These are phyloP conservation scores for Claviceps pazoutovae DNA, from an alignment of 2,329 filamentous ascomycete genomes.

Conservation along the genomic window DNA sequence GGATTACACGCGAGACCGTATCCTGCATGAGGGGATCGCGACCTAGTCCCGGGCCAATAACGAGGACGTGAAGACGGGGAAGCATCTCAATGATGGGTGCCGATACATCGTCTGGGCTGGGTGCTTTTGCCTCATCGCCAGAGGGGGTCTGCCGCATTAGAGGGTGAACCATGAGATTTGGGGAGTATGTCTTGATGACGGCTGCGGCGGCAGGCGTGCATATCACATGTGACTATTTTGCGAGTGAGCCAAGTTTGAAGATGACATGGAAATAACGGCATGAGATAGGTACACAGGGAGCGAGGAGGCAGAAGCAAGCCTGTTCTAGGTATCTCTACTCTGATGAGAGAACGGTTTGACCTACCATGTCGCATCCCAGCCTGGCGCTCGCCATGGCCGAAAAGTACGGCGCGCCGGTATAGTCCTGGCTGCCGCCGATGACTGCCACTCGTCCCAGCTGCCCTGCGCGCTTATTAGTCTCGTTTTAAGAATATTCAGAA, in stretches of 20 bases:
- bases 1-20: conserved; percentile 65
- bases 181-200: conserved; percentile 96
- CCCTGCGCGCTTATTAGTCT: conserved; percentile 35
- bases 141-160: conserved; percentile 64
- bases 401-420: conserved; percentile 95
- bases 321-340: background rate
- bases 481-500: background rate
- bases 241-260: background rate
- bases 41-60: conserved; percentile 84
- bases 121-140: conserved; percentile 27
- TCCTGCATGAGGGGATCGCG: conserved; percentile 83
- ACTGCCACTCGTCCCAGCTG: conserved; percentile 86
- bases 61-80: conserved; percentile 75
- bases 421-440: conserved; percentile 89
- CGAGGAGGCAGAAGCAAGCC: too few species aligned
- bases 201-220: conserved; percentile 77
- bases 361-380: conserved; percentile 79
- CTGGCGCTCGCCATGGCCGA: conserved; percentile 92
- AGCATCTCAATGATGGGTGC: conserved; percentile 65
- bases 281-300: too few species aligned
- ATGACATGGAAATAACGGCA: too few species aligned
- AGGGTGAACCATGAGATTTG: conserved; percentile 96
- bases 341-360: conserved; percentile 5
- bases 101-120: conserved; percentile 46
- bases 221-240: conserved; percentile 68